Evolutionary conservation across 139 green algal genomes (phyloP).

Genomic region (Volvox africanus): DNA sequence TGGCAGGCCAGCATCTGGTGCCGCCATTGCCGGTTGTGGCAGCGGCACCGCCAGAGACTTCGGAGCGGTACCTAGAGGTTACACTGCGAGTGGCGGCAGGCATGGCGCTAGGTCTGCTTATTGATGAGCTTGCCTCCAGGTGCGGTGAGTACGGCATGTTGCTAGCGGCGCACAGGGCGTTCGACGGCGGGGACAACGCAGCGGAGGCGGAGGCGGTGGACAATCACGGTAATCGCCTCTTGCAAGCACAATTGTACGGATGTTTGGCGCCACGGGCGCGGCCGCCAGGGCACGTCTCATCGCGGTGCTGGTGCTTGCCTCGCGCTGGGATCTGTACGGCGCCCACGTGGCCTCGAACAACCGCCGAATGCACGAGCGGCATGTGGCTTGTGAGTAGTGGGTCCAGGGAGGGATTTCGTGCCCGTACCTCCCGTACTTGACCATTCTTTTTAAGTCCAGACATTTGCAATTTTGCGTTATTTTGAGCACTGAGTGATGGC

Average conservation of each 20-base stretch:
- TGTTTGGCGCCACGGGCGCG: not conserved
- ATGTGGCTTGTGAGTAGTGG: not conserved
- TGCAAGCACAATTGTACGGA: too few relatives aligned
- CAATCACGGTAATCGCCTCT: too few relatives aligned
- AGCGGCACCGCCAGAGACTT: not conserved
- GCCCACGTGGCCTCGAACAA: not conserved
- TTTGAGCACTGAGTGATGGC: too few relatives aligned
- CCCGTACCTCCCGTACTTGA: too few relatives aligned
- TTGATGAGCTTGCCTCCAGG: not conserved
- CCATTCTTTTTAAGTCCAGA: too few relatives aligned
- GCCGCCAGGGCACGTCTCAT: not conserved
- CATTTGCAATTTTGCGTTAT: too few relatives aligned
- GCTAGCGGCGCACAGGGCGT: not conserved
- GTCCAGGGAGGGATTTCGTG: too few relatives aligned
- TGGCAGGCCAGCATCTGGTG: not conserved
- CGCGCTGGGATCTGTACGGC: slow-evolving; percentile 41
- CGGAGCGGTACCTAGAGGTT: not conserved
- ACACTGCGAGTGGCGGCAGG: slow-evolving; percentile 12
- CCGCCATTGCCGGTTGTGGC: too few relatives aligned
- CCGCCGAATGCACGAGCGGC: slow-evolving; percentile 18
- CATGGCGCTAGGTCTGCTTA: not conserved
- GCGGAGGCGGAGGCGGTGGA: not conserved
- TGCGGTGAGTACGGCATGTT: slow-evolving; percentile 32
- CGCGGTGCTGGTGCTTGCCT: slow-evolving; percentile 47
- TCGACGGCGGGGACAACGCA: slow-evolving; percentile 14